phyloP scores from a whole-genome alignment of 2,329 filamentous ascomycete species.

The Neopestalotiopsis clavispora region DNA sequence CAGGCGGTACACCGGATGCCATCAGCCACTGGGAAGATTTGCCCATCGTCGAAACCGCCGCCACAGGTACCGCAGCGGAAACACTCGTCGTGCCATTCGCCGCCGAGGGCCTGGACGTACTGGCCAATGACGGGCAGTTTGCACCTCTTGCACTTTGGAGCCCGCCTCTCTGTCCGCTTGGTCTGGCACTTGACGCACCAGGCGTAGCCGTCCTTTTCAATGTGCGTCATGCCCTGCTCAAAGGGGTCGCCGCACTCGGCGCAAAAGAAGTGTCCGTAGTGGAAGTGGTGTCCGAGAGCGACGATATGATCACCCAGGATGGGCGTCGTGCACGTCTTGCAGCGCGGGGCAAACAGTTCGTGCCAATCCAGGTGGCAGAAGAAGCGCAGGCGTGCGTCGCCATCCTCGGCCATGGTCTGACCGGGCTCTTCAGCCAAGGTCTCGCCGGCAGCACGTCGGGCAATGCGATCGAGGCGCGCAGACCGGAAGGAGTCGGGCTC shows the following conservation, averaged over 20 bases:
- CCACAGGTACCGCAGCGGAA: constrained; percentile 77
- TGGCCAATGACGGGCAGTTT: constrained; percentile 84
- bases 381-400: constrained; percentile 78
- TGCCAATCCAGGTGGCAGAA: constrained; percentile 99
- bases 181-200: constrained; percentile 97
- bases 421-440: constrained; percentile 66
- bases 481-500: constrained; percentile 77
- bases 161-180: constrained; percentile 84
- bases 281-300: constrained; percentile 94
- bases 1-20: constrained; percentile 67
- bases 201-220: constrained; percentile 96
- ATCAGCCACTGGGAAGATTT: constrained; percentile 65
- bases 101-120: constrained; percentile 86
- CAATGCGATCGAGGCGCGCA: constrained; percentile 77
- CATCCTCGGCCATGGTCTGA: constrained; percentile 71
- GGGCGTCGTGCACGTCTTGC: constrained; percentile 94
- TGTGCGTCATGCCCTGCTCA: constrained; percentile 69
- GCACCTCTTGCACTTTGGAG: constrained; percentile 87
- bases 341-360: constrained; percentile 88
- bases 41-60: constrained; percentile 66
- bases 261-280: constrained; percentile 98
- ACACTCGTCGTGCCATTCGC: constrained; percentile 92
- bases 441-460: constrained; percentile 62
- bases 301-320: constrained; percentile 95
- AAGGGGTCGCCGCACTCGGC: constrained; percentile 98